phyloP scores from a whole-genome alignment of 2,329 filamentous ascomycete species.

The Microdochium bolleyi region DNA sequence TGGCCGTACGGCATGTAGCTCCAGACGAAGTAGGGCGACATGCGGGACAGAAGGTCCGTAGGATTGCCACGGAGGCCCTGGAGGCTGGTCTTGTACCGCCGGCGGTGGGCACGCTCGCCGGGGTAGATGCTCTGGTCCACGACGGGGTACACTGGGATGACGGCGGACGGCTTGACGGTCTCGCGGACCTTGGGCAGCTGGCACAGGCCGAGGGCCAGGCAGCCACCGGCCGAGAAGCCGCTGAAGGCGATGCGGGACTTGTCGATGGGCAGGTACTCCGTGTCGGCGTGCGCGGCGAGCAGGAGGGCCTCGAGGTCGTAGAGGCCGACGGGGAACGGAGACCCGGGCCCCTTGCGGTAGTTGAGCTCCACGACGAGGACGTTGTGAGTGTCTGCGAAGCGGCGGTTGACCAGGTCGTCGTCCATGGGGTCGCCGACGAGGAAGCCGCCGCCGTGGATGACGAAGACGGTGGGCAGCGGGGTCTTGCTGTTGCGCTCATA shows the following conservation, averaged over 20 bases:
- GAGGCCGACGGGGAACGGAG: constrained; percentile 28
- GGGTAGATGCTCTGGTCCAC: constrained; percentile 27
- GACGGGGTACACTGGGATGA: constrained; percentile 28
- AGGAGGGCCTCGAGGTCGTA: constrained; percentile 31
- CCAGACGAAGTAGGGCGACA: constrained; percentile 29
- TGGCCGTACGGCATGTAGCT: constrained; percentile 26
- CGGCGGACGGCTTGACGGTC: constrained; percentile 19
- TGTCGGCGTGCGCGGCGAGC: constrained; percentile 28
- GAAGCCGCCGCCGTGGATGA: constrained; percentile 36
- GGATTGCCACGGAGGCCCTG: constrained; percentile 13
- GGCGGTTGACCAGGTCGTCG: constrained; percentile 29
- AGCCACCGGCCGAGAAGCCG: constrained; percentile 38
- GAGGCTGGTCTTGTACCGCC: constrained; percentile 26
- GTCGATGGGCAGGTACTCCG: constrained; percentile 29
- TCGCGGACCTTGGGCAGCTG: constrained; percentile 27
- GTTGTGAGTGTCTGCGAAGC: constrained; percentile 26
- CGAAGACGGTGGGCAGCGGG: constrained; percentile 27
- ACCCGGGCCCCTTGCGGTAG: constrained; percentile 30
- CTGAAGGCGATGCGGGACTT: constrained; percentile 25
- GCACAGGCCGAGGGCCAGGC: constrained; percentile 26
- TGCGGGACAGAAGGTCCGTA: constrained; percentile 15
- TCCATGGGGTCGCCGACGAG: constrained; percentile 24
- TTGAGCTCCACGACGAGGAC: constrained; percentile 34
- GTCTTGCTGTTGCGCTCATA: constrained; percentile 16
- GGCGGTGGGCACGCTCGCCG: constrained; percentile 18